Percentiles rank a stretch among this genome's conserved stretches.
These are phyloP conservation scores for Phalaenopsis aphrodite DNA, from an alignment of 106 monocot genomes.

Conservation along the genomic window DNA sequence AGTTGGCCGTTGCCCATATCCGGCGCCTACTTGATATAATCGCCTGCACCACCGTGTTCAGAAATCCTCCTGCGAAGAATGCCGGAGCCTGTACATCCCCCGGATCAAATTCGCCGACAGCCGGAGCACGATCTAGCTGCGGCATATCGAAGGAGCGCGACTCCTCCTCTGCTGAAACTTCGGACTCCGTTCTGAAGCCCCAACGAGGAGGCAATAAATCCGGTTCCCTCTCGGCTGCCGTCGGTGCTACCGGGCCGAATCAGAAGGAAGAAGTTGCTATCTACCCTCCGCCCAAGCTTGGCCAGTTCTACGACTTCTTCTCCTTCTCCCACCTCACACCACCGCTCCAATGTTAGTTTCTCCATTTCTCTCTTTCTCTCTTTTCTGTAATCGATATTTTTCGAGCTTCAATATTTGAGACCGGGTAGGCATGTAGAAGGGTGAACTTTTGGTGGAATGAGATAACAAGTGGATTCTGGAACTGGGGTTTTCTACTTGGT, in stretches of 20 bases:
- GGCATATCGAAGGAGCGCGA: conserved; percentile 2
- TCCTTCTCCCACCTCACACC: conserved; percentile 78
- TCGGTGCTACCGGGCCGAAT: background rate
- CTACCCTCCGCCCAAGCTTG: conserved; percentile 88
- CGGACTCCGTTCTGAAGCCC: background rate
- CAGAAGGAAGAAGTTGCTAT: conserved; percentile 55
- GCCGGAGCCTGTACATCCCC: background rate
- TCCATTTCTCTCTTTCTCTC: background rate
- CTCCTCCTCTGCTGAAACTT: conserved; percentile 4
- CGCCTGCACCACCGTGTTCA: conserved; percentile 80
- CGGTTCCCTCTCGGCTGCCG: conserved; percentile 9
- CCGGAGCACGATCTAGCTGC: background rate
- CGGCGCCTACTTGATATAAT: conserved; percentile 79
- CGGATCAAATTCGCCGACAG: background rate
- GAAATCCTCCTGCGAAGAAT: conserved; percentile 22
- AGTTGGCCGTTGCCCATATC: conserved; percentile 64
- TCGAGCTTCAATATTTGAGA: too few species aligned
- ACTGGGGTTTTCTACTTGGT: conserved; percentile 10
- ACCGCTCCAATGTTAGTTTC: conserved; percentile 64
- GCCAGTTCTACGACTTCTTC: conserved; percentile 96
- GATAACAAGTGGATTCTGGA: background rate
- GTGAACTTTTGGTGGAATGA: conserved; percentile 1
- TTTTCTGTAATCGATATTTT: background rate
- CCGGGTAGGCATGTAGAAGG: too few species aligned
- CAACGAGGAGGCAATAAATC: conserved; percentile 18